Evolutionary conservation across 192 early-diverging fungal species (phyloP).

Genomic region (Backusella psychrophila): DNA sequence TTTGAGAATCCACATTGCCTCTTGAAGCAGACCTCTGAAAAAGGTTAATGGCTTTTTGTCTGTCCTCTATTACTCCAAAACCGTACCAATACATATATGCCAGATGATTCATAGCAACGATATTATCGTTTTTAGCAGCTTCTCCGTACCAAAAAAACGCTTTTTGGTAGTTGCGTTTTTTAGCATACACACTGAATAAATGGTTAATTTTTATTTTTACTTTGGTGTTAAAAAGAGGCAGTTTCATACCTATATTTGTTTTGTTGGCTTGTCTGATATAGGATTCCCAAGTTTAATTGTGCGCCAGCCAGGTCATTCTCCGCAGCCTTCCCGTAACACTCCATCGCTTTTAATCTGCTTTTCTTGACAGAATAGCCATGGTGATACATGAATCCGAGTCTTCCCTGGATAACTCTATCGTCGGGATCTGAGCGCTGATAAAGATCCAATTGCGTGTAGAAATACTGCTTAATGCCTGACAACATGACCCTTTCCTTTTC

Average conservation of each 20-base stretch:
- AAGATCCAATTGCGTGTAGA: not conserved
- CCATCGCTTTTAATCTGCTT: not conserved
- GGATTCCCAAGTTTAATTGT: not conserved
- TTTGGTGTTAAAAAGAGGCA: not conserved
- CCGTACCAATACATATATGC: not conserved
- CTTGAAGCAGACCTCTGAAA: not conserved
- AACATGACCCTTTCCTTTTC: not conserved
- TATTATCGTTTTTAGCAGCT: not conserved
- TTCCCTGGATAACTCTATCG: not conserved
- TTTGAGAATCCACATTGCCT: not conserved
- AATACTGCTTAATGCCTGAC: not conserved
- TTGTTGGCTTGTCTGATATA: not conserved
- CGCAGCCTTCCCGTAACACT: not conserved
- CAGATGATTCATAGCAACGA: not conserved
- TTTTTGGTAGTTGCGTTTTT: not conserved
- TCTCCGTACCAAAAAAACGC: not conserved
- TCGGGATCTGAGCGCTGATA: not conserved
- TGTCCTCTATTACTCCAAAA: not conserved
- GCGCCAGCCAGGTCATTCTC: not conserved
- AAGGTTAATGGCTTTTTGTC: not conserved
- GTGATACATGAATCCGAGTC: not conserved
- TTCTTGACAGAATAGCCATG: not conserved
- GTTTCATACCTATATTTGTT: not conserved
- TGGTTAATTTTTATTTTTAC: not conserved
- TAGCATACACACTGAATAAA: not conserved